Conservation (phyloP, 2,329 filamentous ascomycete genomes). For the Diplocarpon rosae region DNA sequence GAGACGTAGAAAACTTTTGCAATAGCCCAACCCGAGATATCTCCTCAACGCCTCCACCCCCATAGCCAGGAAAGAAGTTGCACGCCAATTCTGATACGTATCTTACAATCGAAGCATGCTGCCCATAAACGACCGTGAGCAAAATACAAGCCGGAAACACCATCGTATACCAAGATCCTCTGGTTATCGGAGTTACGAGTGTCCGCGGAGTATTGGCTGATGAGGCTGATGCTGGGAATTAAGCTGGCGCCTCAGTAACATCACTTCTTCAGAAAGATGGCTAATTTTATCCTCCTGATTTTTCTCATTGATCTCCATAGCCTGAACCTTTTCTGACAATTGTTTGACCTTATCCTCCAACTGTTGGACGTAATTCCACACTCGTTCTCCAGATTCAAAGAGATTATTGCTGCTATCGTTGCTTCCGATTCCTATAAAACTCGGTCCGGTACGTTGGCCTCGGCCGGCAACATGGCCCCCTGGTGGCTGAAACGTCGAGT, state of each 20-base stretch:
- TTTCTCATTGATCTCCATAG: constrained; percentile 29
- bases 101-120: constrained; percentile 20
- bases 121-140: constrained; percentile 18
- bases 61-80: constrained; percentile 4
- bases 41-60: constrained; percentile 17
- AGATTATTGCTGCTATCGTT: constrained; percentile 55
- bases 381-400: constrained; percentile 49
- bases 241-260: constrained; percentile 20
- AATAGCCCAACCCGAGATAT: constrained; percentile 4
- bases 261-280: constrained; percentile 23
- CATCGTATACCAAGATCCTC: constrained; percentile 20
- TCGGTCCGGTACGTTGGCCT: constrained; percentile 19
- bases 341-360: constrained; percentile 50
- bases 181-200: constrained; percentile 19
- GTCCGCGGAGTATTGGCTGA: constrained; percentile 8
- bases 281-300: constrained; percentile 23
- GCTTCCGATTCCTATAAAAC: constrained; percentile 43
- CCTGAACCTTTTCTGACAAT: constrained; percentile 34
- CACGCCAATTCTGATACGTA: constrained; percentile 15
- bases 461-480: constrained; percentile 34
- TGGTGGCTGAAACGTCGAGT: constrained; percentile 32
- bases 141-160: constrained; percentile 15
- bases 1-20: constrained; percentile 6
- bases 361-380: constrained; percentile 63
- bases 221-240: constrained; percentile 16